Conservation (phyloP, 495 filamentous ascomycete species). For the Rhypophila decipiens region DNA sequence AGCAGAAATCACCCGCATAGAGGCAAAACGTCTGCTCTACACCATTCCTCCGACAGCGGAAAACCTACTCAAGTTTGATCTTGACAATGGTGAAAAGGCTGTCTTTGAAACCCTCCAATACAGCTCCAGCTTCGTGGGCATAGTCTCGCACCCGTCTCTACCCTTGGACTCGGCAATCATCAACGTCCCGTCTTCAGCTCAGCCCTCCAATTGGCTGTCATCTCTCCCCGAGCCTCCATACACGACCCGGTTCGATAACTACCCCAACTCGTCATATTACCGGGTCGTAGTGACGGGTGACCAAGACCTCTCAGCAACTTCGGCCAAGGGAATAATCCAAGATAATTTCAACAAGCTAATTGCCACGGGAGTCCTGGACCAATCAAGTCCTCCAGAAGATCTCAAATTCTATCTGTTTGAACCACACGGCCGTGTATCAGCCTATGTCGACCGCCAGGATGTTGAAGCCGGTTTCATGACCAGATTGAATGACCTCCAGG, state of each 20-base stretch:
- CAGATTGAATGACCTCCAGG: conserved; percentile 33
- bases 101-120: conserved; percentile 27
- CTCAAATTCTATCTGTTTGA: conserved; percentile 28
- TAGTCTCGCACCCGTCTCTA: conserved; percentile 24
- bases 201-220: conserved; percentile 5
- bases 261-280: conserved; percentile 22
- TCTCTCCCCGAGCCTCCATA: conserved; percentile 12
- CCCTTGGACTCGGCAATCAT: conserved; percentile 11
- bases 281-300: conserved; percentile 32
- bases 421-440: conserved; percentile 25
- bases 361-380: conserved; percentile 18
- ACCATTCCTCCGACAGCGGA: conserved; percentile 27
- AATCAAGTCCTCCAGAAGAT: background rate
- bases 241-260: conserved; percentile 17
- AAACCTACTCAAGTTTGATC: conserved; percentile 28
- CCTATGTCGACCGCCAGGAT: conserved; percentile 22
- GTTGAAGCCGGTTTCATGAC: conserved; percentile 30
- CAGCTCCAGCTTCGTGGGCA: conserved; percentile 27
- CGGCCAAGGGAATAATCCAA: conserved; percentile 23
- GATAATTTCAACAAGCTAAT: conserved; percentile 25
- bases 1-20: conserved; percentile 17
- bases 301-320: conserved; percentile 15
- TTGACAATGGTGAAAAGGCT: conserved; percentile 21
- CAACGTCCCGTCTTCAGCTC: conserved; percentile 10
- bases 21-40: conserved; percentile 33